Evolutionary conservation across 2,329 filamentous ascomycete genomes (phyloP), one percentile per base, ranked within the genome.

Genomic region (Arthrinium phaeospermum): DNA sequence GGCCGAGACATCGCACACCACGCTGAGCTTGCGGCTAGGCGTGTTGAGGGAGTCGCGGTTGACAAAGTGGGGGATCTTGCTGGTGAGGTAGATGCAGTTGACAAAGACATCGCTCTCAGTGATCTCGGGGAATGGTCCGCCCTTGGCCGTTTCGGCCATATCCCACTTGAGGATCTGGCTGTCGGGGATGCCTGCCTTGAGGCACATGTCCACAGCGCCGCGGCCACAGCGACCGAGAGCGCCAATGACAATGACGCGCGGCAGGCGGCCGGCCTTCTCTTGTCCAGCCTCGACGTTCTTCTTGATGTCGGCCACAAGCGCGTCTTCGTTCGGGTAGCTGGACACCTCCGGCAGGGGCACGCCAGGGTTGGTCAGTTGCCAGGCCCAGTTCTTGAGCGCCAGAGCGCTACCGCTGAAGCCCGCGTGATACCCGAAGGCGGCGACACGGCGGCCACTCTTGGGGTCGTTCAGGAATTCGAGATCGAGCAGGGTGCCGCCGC

Each of bases 41-140:
- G 87, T 85, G 75, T 91, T 87, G 71, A 98, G 89, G 70, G 89
- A 91, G 76, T 93, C 89, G 73, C 87, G 80, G 82, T 93, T 91
- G 80, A 97, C 89, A 81, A 98, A 98, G 46, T 93, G 92, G 37
- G 94, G 93, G 76, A 96, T 95, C 81, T 92, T 90, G 77, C 90
- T 86, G 74, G 87, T 90, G 57, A 98, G 91, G 85, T 98, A 98
- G 81, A 98, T 96, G 88, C 93, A 95, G 86, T 96, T 97, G 82
- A 96, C 87, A 80, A 95, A 94, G 80, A 94, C 92, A 78, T 94
- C 91, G 73, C 86, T 88, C 82, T 94, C 89, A 67, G 91, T 86
- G 78, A 97, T 95, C 85, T 96, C 94, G 74, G 86, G 83, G 83
- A 95, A 96, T 13, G 94, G 94, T 0, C 94, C 94, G 71, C 91